Base-by-base conservation (phyloP, 108 stramenopile genomes). In the Cyclostephanos tholiformis region DNA sequence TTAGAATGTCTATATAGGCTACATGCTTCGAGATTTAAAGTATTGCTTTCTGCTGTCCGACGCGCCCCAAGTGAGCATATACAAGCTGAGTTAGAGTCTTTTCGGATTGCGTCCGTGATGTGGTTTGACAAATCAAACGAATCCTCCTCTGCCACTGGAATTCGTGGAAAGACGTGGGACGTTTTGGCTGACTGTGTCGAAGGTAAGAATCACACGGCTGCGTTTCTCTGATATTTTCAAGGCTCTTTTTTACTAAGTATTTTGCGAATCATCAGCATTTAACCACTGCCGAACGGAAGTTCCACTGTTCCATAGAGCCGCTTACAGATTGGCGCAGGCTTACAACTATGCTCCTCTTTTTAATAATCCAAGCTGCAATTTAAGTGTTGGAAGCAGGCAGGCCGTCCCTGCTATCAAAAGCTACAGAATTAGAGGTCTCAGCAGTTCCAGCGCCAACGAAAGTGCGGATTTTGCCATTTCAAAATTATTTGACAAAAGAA, bases 11-110 rank as follows among this genome's bases (percentile, higher is more conserved):
- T 91, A 26, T 95, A 95, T 75, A 80, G 94, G 6, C 58, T 92
- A n/a, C 91, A 91, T 63, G 92, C 94, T 16, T 82, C 84, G 43
- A 86, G 94, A 35, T 76, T 93, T 61, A 95, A 95, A 60, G 85
- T 87, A 51, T 64, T 92, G 32, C 77, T 95, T 49, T 32, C 39
- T 25, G 86, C 89, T 66, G 78, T 87, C 12, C 74, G 74, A 30
- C 46, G 64, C n/a, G 56, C 65, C n/a, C 65, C 76, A 29, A 78
- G 49, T n/a, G 86, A 86, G 16, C 60, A 85, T 30, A 70, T 69
- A 4, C 27, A 53, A 4, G 86, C 92, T 5, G 85, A 86, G 65
- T 25, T 49, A 19, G 94, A 95, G 61, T 91, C 90, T 16, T 66
- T 87, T 13, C 87, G 91, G 25, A 74, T 95, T 20, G 75, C 82